Evolutionary conservation across 768 basidiomycete species (phyloP).

Genomic region (Sistotremastrum niveocremeum): DNA sequence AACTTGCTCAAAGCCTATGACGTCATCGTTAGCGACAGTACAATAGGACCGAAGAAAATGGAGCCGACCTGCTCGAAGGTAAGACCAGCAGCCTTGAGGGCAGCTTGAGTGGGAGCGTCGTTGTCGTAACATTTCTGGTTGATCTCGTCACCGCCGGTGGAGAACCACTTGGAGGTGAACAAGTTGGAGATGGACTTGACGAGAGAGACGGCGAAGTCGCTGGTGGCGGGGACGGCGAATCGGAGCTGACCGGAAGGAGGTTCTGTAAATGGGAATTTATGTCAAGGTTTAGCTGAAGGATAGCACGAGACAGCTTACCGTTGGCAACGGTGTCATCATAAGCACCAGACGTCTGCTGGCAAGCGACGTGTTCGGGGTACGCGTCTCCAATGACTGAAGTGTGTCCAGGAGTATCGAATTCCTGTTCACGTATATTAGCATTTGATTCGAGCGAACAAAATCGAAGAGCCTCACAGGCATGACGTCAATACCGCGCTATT

Average conservation of each 20-base stretch:
- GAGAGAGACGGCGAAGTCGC: conserved; percentile 43
- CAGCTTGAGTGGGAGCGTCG: conserved; percentile 44
- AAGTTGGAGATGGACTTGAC: conserved; percentile 32
- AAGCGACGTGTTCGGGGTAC: conserved; percentile 67
- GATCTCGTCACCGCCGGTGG: conserved; percentile 75
- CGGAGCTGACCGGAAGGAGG: conserved; percentile 79
- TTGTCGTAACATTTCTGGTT: conserved; percentile 52
- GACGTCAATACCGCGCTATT: conserved; percentile 62
- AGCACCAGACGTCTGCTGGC: conserved; percentile 28
- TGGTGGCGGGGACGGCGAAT: conserved; percentile 45
- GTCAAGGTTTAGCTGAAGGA: background rate
- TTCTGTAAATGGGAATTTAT: conserved; percentile 18
- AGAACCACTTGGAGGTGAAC: conserved; percentile 49
- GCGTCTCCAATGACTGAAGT: conserved; percentile 49
- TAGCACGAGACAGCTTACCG: conserved; percentile 16
- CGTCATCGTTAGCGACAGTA: no score
- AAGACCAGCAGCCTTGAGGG: conserved; percentile 33
- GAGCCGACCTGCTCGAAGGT: conserved; percentile 33
- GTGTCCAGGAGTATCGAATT: conserved; percentile 80
- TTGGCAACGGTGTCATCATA: conserved; percentile 30
- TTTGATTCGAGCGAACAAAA: background rate
- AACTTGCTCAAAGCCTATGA: conserved; percentile 43
- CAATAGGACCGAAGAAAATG: no score
- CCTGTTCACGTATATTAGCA: conserved; percentile 23
- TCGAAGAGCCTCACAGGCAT: conserved; percentile 28